These are phyloP conservation scores for Silene noctiflora DNA, from an alignment of 179 eudicot genomes.

Conservation along the genomic window DNA sequence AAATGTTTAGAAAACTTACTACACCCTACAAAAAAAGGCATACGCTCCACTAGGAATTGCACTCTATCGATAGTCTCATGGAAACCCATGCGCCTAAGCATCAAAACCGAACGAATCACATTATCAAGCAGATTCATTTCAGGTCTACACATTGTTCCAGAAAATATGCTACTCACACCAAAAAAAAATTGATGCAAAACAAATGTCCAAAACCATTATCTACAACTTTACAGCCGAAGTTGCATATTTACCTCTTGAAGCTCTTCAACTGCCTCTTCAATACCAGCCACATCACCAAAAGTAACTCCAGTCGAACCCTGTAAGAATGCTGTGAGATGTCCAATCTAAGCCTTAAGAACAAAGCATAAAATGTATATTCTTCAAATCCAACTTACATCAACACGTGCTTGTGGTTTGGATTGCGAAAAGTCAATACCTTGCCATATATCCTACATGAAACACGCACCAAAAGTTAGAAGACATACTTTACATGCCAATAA, in stretches of 20 bases:
- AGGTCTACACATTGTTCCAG: background rate
- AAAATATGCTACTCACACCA: background rate
- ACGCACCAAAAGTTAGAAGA: conserved; percentile 20
- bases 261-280: conserved; percentile 96
- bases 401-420: conserved; percentile 94
- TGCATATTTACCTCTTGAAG: conserved; percentile 70
- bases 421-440: conserved; percentile 94
- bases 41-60: background rate
- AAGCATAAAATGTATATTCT: background rate
- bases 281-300: conserved; percentile 92
- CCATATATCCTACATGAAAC: conserved; percentile 80
- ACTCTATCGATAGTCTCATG: conserved; percentile 1
- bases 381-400: conserved; percentile 62
- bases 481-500: background rate
- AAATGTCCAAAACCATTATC: background rate
- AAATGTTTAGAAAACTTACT: background rate
- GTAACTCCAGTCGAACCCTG: conserved; percentile 98
- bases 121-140: conserved; percentile 1
- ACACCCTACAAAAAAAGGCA: background rate
- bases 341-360: conserved; percentile 5
- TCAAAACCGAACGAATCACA: background rate
- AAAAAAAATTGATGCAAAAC: conserved; percentile 1
- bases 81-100: background rate
- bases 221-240: conserved; percentile 9
- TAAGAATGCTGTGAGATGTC: conserved; percentile 15